Evolutionary conservation across 768 basidiomycete species (phyloP).

Genomic region (Exsudoporus frostii): DNA sequence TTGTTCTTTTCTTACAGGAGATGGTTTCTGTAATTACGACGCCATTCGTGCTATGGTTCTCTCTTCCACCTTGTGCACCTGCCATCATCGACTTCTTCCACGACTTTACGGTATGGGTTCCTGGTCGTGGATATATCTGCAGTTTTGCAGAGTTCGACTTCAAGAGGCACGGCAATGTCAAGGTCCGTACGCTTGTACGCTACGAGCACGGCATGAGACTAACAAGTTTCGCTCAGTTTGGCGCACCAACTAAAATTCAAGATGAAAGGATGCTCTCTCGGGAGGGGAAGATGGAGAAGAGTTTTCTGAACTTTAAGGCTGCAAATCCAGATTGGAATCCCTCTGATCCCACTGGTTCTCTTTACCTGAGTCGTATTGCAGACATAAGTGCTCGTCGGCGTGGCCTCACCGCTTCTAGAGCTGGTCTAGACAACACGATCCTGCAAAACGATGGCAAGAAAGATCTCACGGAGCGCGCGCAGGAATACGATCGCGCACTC

Average conservation of each 20-base stretch:
- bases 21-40: conserved; percentile 88
- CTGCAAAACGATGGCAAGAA: conserved; percentile 34
- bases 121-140: conserved; percentile 94
- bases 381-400: conserved; percentile 54
- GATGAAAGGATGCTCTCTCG: conserved; percentile 81
- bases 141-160: conserved; percentile 99
- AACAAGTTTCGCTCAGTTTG: conserved; percentile 51
- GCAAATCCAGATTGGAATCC: conserved; percentile 97
- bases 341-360: conserved; percentile 82
- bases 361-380: conserved; percentile 85
- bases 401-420: conserved; percentile 26
- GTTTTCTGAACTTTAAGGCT: conserved; percentile 92
- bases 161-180: conserved; percentile 88
- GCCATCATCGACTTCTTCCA: conserved; percentile 97
- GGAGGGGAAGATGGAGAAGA: conserved; percentile 99
- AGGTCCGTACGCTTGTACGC: conserved; percentile 43
- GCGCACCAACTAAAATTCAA: conserved; percentile 67
- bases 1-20: conserved; percentile 83
- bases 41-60: conserved; percentile 91
- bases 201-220: neutral
- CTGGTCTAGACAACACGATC: conserved; percentile 26
- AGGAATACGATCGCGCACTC: conserved; percentile 74
- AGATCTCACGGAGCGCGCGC: conserved; percentile 50
- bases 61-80: conserved; percentile 84
- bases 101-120: conserved; percentile 95